Evolutionary conservation across 2,329 filamentous ascomycete genomes (phyloP).

Genomic region (Calonectria naviculata): DNA sequence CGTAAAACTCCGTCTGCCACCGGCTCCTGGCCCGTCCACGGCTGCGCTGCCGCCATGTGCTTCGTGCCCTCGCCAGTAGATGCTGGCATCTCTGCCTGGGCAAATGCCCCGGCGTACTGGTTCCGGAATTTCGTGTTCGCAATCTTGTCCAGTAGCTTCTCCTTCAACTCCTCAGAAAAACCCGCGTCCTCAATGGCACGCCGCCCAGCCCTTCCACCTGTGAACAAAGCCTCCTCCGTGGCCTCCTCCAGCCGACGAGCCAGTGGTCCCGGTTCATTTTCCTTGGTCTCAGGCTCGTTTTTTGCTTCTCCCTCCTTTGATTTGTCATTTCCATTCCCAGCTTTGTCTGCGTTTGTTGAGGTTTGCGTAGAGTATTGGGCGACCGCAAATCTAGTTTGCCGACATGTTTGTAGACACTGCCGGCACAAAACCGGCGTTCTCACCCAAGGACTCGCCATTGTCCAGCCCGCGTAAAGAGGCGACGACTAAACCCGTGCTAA

Average conservation of each 20-base stretch:
- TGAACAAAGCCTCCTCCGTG: conserved; percentile 70
- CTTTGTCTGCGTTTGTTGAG: not conserved
- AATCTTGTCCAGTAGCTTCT: conserved; percentile 66
- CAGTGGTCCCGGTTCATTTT: conserved; percentile 57
- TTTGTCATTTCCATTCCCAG: not conserved
- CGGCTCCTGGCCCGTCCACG: conserved; percentile 84
- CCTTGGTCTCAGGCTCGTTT: not conserved
- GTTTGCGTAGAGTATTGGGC: conserved; percentile 33
- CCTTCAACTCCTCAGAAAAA: conserved; percentile 72
- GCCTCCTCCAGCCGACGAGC: conserved; percentile 69
- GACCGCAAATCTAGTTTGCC: not conserved
- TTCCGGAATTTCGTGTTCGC: conserved; percentile 65
- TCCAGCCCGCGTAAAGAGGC: not conserved
- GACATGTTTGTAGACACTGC: conserved; percentile 30
- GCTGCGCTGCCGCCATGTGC: conserved; percentile 72
- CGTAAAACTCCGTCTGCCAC: conserved; percentile 81
- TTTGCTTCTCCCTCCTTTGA: conserved; percentile 13
- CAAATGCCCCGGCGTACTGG: conserved; percentile 60
- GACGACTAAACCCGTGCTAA: not conserved
- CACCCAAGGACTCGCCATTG: conserved; percentile 15
- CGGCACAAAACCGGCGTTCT: conserved; percentile 29
- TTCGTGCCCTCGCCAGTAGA: conserved; percentile 76
- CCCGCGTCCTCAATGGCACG: conserved; percentile 71
- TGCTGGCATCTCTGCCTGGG: conserved; percentile 59
- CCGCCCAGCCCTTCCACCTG: conserved; percentile 68